Conservation (phyloP, 1,284 basidiomycete genomes). For the Pascua guehoae region DNA sequence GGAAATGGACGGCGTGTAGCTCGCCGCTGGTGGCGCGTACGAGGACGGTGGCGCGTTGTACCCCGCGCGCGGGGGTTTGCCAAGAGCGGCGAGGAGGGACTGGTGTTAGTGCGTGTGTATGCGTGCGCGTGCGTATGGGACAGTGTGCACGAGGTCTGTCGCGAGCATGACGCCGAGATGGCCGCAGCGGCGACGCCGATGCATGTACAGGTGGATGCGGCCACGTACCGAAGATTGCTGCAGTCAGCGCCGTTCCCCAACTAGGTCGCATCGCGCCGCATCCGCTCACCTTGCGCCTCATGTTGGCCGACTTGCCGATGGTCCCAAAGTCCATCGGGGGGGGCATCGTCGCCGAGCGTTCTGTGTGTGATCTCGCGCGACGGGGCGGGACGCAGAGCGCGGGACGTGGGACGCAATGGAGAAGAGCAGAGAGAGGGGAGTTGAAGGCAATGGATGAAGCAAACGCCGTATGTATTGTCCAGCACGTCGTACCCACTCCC, state of each 20-base stretch:
- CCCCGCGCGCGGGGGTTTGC: constrained; percentile 16
- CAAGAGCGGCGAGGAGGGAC: constrained; percentile 29
- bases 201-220: too few relatives aligned
- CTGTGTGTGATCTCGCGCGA: not conserved
- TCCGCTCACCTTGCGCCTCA: constrained; percentile 32
- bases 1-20: constrained; percentile 16
- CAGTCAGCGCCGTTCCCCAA: not conserved
- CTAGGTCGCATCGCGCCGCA: not conserved
- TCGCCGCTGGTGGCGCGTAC: constrained; percentile 4
- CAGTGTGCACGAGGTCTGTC: too few relatives aligned
- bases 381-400: not conserved
- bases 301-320: constrained; percentile 21
- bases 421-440: too few relatives aligned
- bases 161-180: too few relatives aligned
- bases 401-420: not conserved
- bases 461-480: too few relatives aligned
- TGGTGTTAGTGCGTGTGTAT: constrained; percentile 4
- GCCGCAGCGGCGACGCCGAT: too few relatives aligned
- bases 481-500: too few relatives aligned
- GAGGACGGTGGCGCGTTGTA: constrained; percentile 14
- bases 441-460: too few relatives aligned
- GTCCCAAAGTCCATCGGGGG: constrained; percentile 23
- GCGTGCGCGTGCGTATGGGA: too few relatives aligned
- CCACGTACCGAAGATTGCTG: constrained; percentile 13
- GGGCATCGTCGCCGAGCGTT: not conserved